Evolutionary conservation across 2,329 filamentous ascomycete genomes (phyloP), one percentile per base, ranked within the genome.

Genomic region (Penicillium crustosum): DNA sequence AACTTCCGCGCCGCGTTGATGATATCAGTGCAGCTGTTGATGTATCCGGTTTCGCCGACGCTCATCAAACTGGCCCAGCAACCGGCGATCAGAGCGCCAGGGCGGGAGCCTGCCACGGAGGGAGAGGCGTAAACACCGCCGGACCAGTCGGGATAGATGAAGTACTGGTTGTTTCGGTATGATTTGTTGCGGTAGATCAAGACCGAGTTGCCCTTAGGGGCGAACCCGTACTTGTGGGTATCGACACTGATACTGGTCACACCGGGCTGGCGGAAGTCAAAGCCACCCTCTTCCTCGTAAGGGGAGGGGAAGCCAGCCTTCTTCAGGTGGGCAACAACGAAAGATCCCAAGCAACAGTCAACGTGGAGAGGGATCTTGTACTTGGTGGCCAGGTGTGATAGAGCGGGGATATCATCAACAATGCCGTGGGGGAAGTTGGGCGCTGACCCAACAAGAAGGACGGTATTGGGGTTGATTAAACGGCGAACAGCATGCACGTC

Each of bases 351-450:
- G 72, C 94, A 99, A 83, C 94, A 97, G 79, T 99, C 94, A 50
- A 99, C 93, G 74, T 99, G 94, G 12, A 99, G 85, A 19, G 92
- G 93, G 25, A 97, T 81, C 70, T 88, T 89, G 72, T 90, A 88
- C 70, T 87, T 87, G 35, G 89, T 72, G 0, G 94, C 94, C 6
- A 99, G 83, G 59, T 87, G 89, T 55, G 93, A 96, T 42, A 99
- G 86, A 0, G 86, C 84, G 0, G 89, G 79, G 66, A 99, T 97
- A 75, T 97, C 92, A 75, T 99, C 94, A 63, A 99, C 94, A 72
- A 99, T 96, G 60, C 94, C 94, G 73, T 99, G 94, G 38, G 94
- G 94, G 78, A 97, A 99, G 81, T 97, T 99, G 58, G 94, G 94
- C 0, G 94, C 93, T 2, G 91, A 96, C 48, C 94, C 94, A 51